Evolutionary conservation across 164 flowering plant genomes (phyloP).

Genomic region (Stephania cephalantha): DNA sequence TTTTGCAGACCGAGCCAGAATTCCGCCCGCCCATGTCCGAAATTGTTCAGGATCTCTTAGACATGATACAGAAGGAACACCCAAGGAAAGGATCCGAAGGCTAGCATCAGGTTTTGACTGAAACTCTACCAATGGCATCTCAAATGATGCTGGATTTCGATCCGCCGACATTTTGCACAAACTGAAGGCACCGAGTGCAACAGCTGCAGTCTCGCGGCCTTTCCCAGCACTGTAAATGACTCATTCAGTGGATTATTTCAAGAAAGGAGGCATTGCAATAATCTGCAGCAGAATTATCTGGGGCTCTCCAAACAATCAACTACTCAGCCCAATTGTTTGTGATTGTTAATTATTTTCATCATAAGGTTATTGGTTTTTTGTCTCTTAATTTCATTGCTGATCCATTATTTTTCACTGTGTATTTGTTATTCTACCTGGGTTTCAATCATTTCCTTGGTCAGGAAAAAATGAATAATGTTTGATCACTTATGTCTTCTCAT

Average conservation of each 20-base stretch:
- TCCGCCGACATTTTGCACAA: neutral
- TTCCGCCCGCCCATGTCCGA: conserved; percentile 93
- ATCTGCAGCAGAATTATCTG: neutral
- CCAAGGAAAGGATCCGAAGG: conserved; percentile 26
- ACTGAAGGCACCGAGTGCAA: neutral
- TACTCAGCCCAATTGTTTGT: conserved; percentile 2
- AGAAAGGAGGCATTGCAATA: neutral
- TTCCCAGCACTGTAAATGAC: neutral
- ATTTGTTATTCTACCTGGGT: neutral
- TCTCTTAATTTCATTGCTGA: conserved; percentile 7
- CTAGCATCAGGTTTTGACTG: neutral
- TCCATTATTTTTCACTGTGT: conserved; percentile 8
- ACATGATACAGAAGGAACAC: conserved; percentile 59
- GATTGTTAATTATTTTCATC: neutral
- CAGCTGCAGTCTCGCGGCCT: conserved; percentile 3
- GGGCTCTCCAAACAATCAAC: neutral
- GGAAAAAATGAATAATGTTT: neutral
- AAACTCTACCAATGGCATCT: neutral
- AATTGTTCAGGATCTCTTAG: conserved; percentile 68
- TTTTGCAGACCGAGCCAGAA: conserved; percentile 73
- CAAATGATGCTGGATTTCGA: neutral
- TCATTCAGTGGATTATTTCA: neutral
- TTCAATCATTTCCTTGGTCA: too few relatives aligned
- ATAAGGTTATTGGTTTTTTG: neutral
- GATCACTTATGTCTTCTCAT: neutral